Base-by-base conservation (phyloP, 2,329 filamentous ascomycete genomes). In the Monosporascus sp. region DNA sequence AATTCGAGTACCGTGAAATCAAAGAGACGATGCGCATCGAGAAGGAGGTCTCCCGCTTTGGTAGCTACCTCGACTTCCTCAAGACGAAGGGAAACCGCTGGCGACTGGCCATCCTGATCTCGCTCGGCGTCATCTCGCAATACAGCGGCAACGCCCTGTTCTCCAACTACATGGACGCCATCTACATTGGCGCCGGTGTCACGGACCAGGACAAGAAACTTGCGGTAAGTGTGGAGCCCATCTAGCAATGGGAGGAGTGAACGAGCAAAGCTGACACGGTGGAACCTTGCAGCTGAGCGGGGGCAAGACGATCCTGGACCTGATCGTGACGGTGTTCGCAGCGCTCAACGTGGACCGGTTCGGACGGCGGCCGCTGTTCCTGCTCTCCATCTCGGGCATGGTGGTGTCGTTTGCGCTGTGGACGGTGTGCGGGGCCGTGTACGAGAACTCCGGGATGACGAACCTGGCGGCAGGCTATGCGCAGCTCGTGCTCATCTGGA, bases 141-240 rank as follows among this genome's bases (percentile, higher is more conserved):
- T 87, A 85, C 70, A 83, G 79, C 50, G 85, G 85, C 45, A 88
- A 87, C 63, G 83, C 81, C 18, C 70, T 88, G 2, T 82, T 88
- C 63, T 83, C 78, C 57, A 87, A 87, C 70, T 87, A 87, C 66
- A 82, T 85, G 62, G 80, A 83, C 54, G 74, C 77, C 53, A 77
- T 88, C 58, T 86, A 86, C 69, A 71, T 76, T 41, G 78, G 78
- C 48, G 82, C 83, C 49, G 84, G 83, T 45, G 85, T 87, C 62
- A 79, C 61, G 1, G 71, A 77, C 46, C 73, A 81, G 64, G 77
- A 78, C 62, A 75, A 78, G 67, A 82, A 83, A 69, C 76, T 82
- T 24, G 79, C 72, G 55, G 74, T 77, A 69, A 53, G 73, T 65
- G 24, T 22, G 18, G n/a, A 18, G 31, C 9, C 31, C 9, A 47